These are phyloP conservation scores for Pseudocercospora macadamiae DNA, from an alignment of 2,329 filamentous ascomycete species.

Conservation along the genomic window DNA sequence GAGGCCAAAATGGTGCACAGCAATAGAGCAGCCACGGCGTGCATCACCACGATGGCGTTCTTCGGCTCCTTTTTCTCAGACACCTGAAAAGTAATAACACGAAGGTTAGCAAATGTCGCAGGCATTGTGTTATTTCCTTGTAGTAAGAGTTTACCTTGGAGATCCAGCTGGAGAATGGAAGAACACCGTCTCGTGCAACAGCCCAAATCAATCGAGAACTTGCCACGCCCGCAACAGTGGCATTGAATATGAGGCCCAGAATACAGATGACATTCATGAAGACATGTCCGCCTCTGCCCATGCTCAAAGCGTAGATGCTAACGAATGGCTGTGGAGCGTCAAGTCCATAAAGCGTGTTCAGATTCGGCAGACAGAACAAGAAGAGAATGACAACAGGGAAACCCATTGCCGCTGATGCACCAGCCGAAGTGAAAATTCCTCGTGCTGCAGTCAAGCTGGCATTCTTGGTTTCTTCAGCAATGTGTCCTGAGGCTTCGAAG, in stretches of 20 bases:
- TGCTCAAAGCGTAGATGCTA: constrained; percentile 59
- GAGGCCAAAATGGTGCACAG: constrained; percentile 64
- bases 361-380: constrained; percentile 60
- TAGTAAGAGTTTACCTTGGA: too few relatives aligned
- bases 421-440: constrained; percentile 64
- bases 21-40: constrained; percentile 56
- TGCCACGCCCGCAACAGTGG: constrained; percentile 61
- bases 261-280: constrained; percentile 64
- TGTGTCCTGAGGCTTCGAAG: constrained; percentile 64
- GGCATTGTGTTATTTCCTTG: too few relatives aligned
- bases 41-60: constrained; percentile 64
- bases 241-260: constrained; percentile 56
- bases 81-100: too few relatives aligned
- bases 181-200: constrained; percentile 63
- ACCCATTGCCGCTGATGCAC: constrained; percentile 60
- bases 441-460: constrained; percentile 59
- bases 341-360: constrained; percentile 57
- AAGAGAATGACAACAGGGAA: constrained; percentile 61
- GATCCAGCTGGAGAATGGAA: constrained; percentile 63
- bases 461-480: constrained; percentile 65
- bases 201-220: constrained; percentile 65
- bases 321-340: constrained; percentile 63
- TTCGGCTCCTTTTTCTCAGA: constrained; percentile 58
- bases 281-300: constrained; percentile 61
- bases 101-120: too few relatives aligned